Evolutionary conservation across 805 yeast genomes (phyloP).

Genomic region (Saccharomyces eubayanus): DNA sequence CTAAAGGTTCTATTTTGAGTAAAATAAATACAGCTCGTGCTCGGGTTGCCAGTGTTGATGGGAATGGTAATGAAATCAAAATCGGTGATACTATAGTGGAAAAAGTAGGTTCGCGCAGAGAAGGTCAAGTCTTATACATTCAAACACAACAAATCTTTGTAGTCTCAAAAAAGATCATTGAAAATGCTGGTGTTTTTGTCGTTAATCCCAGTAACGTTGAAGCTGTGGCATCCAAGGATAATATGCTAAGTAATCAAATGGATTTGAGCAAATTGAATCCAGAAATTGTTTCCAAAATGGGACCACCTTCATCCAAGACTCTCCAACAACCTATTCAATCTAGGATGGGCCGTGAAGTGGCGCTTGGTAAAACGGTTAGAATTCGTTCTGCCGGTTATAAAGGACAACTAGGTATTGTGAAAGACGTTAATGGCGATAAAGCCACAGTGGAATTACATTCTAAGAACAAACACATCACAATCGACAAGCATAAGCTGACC

Average conservation of each 20-base stretch:
- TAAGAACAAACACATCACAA: constrained; percentile 78
- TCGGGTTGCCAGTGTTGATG: constrained; percentile 81
- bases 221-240: constrained; percentile 79
- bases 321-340: constrained; percentile 40
- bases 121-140: constrained; percentile 81
- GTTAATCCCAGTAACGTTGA: constrained; percentile 66
- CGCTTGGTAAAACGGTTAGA: constrained; percentile 76
- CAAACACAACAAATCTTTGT: constrained; percentile 73
- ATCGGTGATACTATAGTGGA: constrained; percentile 94
- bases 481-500: constrained; percentile 68
- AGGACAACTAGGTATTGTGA: constrained; percentile 87
- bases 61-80: constrained; percentile 72
- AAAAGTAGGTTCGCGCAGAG: constrained; percentile 70
- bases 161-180: constrained; percentile 68
- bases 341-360: constrained; percentile 69
- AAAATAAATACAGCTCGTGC: constrained; percentile 63
- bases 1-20: constrained; percentile 76
- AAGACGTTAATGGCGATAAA: constrained; percentile 83
- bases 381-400: constrained; percentile 88
- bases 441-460: constrained; percentile 94
- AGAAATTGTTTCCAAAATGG: constrained; percentile 35
- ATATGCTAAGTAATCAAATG: constrained; percentile 39
- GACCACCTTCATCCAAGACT: constrained; percentile 45
- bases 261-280: constrained; percentile 89
- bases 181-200: constrained; percentile 88